A percentile compares a stretch with the other conserved stretches of the same genome.
phyloP scores from a whole-genome alignment of 1,139 yeast genomes.

The Taphrina communis region DNA sequence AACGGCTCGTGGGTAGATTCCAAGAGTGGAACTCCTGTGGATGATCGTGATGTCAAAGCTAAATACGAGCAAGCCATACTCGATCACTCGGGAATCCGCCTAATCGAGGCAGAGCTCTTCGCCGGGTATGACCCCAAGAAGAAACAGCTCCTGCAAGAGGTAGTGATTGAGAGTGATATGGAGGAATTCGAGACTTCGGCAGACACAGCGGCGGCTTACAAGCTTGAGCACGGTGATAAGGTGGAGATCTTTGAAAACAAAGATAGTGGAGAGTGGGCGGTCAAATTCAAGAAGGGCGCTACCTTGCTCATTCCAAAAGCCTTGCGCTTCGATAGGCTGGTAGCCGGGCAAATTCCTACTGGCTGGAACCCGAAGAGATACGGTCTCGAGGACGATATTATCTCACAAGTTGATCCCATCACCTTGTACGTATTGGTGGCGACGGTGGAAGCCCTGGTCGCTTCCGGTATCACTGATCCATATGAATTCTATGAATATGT shows the following conservation, averaged over 20 bases:
- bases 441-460: slow-evolving; percentile 89
- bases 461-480: slow-evolving; percentile 96
- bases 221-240: slow-evolving; percentile 89
- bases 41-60: slow-evolving; percentile 87
- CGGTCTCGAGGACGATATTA: slow-evolving; percentile 92
- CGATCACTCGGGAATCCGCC: slow-evolving; percentile 94
- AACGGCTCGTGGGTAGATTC: slow-evolving; percentile 97
- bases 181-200: slow-evolving; percentile 94
- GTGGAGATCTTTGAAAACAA: slow-evolving; percentile 90
- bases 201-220: slow-evolving; percentile 94
- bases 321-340: slow-evolving; percentile 88
- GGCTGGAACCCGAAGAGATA: slow-evolving; percentile 97
- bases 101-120: slow-evolving; percentile 93
- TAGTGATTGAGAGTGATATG: slow-evolving; percentile 92
- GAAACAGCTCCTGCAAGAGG: slow-evolving; percentile 92
- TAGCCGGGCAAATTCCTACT: slow-evolving; percentile 98
- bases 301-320: slow-evolving; percentile 93
- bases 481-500: slow-evolving; percentile 97
- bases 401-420: slow-evolving; percentile 93
- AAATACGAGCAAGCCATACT: slow-evolving; percentile 87
- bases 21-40: slow-evolving; percentile 89
- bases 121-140: slow-evolving; percentile 91
- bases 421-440: slow-evolving; percentile 91
- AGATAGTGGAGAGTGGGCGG: slow-evolving; percentile 90
- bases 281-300: slow-evolving; percentile 90